Evolutionary conservation across 805 yeast genomes (phyloP).

Genomic region (Myxozyma melibiosi): DNA sequence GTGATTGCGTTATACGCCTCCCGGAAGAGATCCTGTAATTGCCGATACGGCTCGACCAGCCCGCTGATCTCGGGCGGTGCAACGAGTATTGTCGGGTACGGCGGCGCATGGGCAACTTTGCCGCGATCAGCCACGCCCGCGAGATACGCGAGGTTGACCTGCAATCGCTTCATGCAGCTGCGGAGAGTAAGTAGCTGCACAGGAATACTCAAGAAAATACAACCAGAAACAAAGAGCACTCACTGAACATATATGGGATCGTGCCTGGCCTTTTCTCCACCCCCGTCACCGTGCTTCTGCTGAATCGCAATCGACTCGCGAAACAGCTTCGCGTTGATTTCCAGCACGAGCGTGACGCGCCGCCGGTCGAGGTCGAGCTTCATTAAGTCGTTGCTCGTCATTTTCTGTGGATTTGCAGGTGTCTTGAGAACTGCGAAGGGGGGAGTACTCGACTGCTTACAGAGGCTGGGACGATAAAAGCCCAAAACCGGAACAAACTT

Average conservation of each 20-base stretch:
- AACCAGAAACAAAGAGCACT: background rate
- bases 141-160: slow-evolving; percentile 43
- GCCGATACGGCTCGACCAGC: slow-evolving; percentile 40
- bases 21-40: slow-evolving; percentile 40
- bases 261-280: slow-evolving; percentile 24
- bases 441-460: too few species aligned
- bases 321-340: slow-evolving; percentile 41
- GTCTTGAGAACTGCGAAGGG: too few species aligned
- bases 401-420: background rate
- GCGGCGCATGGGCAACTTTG: slow-evolving; percentile 29
- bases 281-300: slow-evolving; percentile 13
- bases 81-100: slow-evolving; percentile 40
- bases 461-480: too few species aligned
- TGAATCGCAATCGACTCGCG: slow-evolving; percentile 33
- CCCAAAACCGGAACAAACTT: too few species aligned
- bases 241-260: slow-evolving; percentile 32
- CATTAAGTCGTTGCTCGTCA: slow-evolving; percentile 14
- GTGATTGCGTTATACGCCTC: slow-evolving; percentile 34
- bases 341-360: slow-evolving; percentile 39
- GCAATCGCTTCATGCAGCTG: slow-evolving; percentile 42
- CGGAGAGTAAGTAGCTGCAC: background rate
- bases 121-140: slow-evolving; percentile 39
- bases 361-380: slow-evolving; percentile 37
- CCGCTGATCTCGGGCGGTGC: slow-evolving; percentile 40
- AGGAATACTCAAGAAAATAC: background rate